Conservation (phyloP, 2,329 filamentous ascomycete genomes). For the Penicillium sp. region DNA sequence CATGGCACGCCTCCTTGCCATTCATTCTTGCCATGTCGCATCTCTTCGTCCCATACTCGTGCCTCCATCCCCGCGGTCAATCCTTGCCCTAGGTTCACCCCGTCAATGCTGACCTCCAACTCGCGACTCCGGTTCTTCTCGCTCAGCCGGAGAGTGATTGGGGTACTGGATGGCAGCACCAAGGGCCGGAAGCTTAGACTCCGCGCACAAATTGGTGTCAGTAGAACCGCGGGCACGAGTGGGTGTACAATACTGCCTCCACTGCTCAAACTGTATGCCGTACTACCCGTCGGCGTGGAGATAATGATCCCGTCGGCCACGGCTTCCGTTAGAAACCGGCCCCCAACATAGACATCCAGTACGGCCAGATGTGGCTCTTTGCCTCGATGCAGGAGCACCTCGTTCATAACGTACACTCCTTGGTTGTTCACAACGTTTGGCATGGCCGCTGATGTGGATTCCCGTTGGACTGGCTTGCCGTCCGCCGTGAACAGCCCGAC, state of each 20-base stretch:
- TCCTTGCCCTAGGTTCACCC: conserved; percentile 56
- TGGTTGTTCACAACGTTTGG: too few relatives aligned
- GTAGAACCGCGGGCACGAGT: conserved; percentile 72
- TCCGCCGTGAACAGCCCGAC: conserved; percentile 71
- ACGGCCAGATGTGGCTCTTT: conserved; percentile 82
- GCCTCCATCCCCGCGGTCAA: conserved; percentile 71
- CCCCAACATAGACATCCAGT: conserved; percentile 82
- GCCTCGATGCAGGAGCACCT: conserved; percentile 86
- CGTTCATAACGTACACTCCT: conserved; percentile 72
- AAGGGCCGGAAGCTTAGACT: conserved; percentile 86
- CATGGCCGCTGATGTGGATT: too few relatives aligned
- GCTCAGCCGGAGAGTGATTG: conserved; percentile 71
- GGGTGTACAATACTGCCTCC: conserved; percentile 93
- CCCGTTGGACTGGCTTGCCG: too few relatives aligned
- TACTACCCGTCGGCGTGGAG: conserved; percentile 86
- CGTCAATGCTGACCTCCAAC: conserved; percentile 71
- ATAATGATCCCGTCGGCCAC: conserved; percentile 93
- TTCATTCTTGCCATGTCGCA: conserved; percentile 46
- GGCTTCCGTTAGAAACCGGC: conserved; percentile 81
- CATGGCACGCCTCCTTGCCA: conserved; percentile 80
- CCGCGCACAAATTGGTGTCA: conserved; percentile 89
- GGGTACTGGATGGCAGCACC: conserved; percentile 76
- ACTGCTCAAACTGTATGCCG: conserved; percentile 86
- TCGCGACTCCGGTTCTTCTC: conserved; percentile 68
- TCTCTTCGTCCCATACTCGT: conserved; percentile 75